Evolutionary conservation across 2,329 filamentous ascomycete species (phyloP).

Genomic region (Sporothrix dimorphospora): DNA sequence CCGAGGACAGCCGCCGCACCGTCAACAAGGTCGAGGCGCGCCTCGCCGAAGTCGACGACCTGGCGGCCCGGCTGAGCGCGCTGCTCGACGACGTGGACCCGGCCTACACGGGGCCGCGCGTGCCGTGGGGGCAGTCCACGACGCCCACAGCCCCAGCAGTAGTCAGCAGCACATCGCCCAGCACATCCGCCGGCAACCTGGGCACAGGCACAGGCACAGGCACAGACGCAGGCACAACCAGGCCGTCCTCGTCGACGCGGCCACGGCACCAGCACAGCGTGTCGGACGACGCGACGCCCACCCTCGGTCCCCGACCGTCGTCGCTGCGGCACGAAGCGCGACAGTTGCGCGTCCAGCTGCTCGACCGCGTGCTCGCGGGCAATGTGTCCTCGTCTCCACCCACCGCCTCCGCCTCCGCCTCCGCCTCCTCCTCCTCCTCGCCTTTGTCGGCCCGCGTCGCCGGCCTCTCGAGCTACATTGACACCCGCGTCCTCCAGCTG

Average conservation of each 20-base stretch:
- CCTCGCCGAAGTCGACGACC: not conserved
- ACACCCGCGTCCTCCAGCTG: not conserved
- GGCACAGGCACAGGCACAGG: too few relatives aligned
- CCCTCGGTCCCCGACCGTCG: too few relatives aligned
- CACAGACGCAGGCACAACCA: too few relatives aligned
- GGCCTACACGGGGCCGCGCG: not conserved
- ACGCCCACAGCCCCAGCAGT: too few relatives aligned
- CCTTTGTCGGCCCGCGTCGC: not conserved
- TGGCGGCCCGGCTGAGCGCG: not conserved
- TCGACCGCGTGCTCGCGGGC: not conserved
- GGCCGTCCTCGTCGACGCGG: not conserved
- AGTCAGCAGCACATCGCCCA: too few relatives aligned
- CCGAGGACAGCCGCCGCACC: not conserved
- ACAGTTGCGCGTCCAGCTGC: not conserved
- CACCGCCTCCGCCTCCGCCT: too few relatives aligned
- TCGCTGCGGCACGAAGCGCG: not conserved
- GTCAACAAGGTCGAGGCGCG: not conserved
- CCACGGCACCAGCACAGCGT: not conserved
- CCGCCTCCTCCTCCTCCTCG: not conserved
- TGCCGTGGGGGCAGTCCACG: not conserved
- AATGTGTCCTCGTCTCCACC: not conserved
- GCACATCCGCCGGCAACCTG: too few relatives aligned
- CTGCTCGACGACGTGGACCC: not conserved
- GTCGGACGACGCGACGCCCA: not conserved
- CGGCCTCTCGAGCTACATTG: not conserved